Base-by-base conservation (phyloP, 495 filamentous ascomycete species). In the Oleoguttula mirabilis region DNA sequence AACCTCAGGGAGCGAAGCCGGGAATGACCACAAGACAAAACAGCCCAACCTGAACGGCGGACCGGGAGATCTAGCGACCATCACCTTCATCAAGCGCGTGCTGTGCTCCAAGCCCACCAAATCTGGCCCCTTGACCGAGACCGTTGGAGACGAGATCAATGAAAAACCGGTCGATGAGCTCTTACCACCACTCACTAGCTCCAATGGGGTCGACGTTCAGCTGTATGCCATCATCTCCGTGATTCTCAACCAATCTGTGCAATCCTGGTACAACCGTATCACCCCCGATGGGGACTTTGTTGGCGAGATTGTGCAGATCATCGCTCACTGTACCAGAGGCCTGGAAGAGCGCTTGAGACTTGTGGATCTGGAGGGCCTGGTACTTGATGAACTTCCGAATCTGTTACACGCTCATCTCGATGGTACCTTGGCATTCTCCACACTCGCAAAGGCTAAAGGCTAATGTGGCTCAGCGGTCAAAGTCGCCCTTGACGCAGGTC, bases 181-280 rank as follows among this genome's bases (percentile, higher is more conserved):
- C 21, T 62, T 98, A 30, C 90, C 88, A 25, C 86, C 87, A 16
- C 72, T 98, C 50, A 94, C 90, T 49, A 88, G 84, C 62, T 85
- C 82, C 43, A 90, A 94, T 57, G 84, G 87, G 44, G 75, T 94
- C 44, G 90, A 98, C 55, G 63, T 85, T 45, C 82, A 98, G 58
- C 71, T 98, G 21, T 98, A 95, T 56, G 90, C 84, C 10, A 69
- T 96, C 20, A 71, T 98, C 40, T 80, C 90, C 24, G 78, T 94
- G 41, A 75, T 96, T 47, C 71, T 93, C 37, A 75, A 80, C 53
- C 88, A 94, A 48, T 86, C 84, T 59, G 81, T 96, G 16, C 76
- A 85, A 43, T 80, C 77, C 41, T 98, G 90, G 90, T 98, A 98
- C 63, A 70, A 68, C 34, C 84, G 81, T 55, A 85, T 98, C 57